Conservation (phyloP, 2,329 filamentous ascomycete species). For the Pseudopyrenochaeta lycopersici region DNA sequence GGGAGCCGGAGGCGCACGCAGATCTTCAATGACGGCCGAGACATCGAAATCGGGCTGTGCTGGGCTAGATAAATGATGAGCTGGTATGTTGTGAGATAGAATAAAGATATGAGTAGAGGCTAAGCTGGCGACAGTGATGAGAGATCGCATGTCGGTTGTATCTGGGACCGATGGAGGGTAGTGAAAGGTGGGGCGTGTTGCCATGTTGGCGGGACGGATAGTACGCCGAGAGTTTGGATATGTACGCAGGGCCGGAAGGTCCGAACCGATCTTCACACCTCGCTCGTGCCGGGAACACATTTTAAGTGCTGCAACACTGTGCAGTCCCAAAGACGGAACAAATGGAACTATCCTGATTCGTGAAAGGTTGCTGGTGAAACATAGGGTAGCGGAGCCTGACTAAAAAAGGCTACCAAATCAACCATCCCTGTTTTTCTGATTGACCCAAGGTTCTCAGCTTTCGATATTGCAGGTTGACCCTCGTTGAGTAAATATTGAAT, state of each 20-base stretch:
- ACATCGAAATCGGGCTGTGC: not conserved
- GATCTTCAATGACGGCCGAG: conserved; percentile 1
- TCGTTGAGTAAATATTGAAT: too few relatives aligned
- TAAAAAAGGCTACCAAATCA: too few relatives aligned
- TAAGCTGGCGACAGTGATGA: not conserved
- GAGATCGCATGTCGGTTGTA: not conserved
- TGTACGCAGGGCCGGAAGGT: not conserved
- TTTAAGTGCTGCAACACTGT: too few relatives aligned
- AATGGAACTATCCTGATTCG: too few relatives aligned
- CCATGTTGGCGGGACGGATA: not conserved
- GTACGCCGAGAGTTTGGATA: not conserved
- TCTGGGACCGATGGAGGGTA: not conserved
- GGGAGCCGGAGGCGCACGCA: conserved; percentile 11
- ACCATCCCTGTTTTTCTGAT: too few relatives aligned
- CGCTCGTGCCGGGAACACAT: not conserved
- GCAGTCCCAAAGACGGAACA: too few relatives aligned
- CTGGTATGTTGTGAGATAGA: not conserved
- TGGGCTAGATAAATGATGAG: not conserved
- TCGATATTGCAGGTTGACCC: too few relatives aligned
- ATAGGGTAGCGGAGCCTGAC: too few relatives aligned
- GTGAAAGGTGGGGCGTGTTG: not conserved
- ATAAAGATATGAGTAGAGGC: not conserved
- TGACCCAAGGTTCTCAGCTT: too few relatives aligned
- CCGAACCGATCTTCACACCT: not conserved
- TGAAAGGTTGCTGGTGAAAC: too few relatives aligned